Base-by-base conservation (phyloP, 192 early-diverging fungal species). In the Podila epigama region DNA sequence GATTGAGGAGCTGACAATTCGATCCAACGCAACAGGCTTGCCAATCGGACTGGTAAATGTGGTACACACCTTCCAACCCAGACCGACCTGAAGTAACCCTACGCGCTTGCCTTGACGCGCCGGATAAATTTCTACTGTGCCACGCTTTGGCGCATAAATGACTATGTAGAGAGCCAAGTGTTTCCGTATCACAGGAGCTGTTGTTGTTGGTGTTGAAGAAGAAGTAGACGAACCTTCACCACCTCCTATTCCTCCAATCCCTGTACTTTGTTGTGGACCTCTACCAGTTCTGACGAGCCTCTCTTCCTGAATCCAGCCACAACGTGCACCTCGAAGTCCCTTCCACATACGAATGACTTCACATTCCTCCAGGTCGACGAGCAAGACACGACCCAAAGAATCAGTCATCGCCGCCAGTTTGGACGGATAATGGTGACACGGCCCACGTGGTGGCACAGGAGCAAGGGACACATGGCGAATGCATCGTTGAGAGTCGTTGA, bases 311-410 rank as follows among this genome's bases (percentile, higher is more conserved):
- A 90, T 60, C 92, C 92, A 93, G 1, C 88, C 91, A 59, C 87
- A 85, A n/a, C 86, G 79, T 6, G 90, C 92, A 27, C 89, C 89
- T 40, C 92, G 75, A 32, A 89, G 68, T 12, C 92, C 92, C 65
- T 93, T 93, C 84, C 83, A 90, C 77, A 93, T 89, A 15, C 87
- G 73, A 25, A 91, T 78, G 25, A 92, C 87, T 42, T 89, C 82
- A n/a, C 85, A 86, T 29, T 85, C 82, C 20, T 84, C 83, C 10
- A 89, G 32, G 65, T 93, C 90, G 28, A 91, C 71, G 40, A 93
- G 48, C 29, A 91, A 81, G 1, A 93, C 89, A 20, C 92, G 85
- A 11, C 92, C 92, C 1, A 92, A 66, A 2, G 79, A 82, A 65
- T 93, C 92, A 5, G 84, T 86, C 65, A 91, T 75, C 2, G 84